Base-by-base conservation (phyloP, 805 yeast species). In the Candida quercuum region DNA sequence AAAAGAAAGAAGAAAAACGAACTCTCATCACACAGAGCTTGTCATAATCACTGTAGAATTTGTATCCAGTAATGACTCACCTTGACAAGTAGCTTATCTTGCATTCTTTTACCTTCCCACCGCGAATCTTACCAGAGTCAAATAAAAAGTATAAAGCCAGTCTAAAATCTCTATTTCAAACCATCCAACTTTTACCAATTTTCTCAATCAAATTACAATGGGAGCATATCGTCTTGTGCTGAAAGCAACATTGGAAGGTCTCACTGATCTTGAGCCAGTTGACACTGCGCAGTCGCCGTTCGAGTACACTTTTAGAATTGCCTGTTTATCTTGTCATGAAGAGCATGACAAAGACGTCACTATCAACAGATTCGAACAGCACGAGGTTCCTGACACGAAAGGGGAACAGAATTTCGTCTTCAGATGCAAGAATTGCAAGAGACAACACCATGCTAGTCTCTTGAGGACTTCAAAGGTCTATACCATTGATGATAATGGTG, bases 361-460 rank as follows among this genome's bases (percentile, higher is more conserved):
- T 18, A 77, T 89, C 52, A 83, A 84, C 57, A 62, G 76, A 39
- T 74, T 71, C 46, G 95, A 82, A 46, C 60, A 65, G 35, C 78
- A 78, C 57, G 85, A 78, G 30, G 54, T 86, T 19, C 57, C 72
- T 2, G 87, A 86, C 0, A 75, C 89, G 30, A 72, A 79, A 43
- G 96, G 96, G 12, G 86, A 79, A 42, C 94, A 96, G 7, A 85
- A 80, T 45, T 86, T 88, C 53, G 80, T 82, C 4, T 79, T 84
- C 70, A 75, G 76, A 45, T 87, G 96, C 58, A 74, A 76, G 42
- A 65, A 67, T 43, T 87, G 96, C 60, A 58, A 48, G 6, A 47
- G 51, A 30, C 55, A 55, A 17, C 50, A 54, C 5, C 44, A 53
- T 3, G 56, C 54, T 1, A 38, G 50, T 20, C 52, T 55, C n/a